A percentile compares a stretch with the other conserved stretches of the same genome.
Conservation (phyloP, 2,329 filamentous ascomycete species). For the Simplicillium aogashimaense region DNA sequence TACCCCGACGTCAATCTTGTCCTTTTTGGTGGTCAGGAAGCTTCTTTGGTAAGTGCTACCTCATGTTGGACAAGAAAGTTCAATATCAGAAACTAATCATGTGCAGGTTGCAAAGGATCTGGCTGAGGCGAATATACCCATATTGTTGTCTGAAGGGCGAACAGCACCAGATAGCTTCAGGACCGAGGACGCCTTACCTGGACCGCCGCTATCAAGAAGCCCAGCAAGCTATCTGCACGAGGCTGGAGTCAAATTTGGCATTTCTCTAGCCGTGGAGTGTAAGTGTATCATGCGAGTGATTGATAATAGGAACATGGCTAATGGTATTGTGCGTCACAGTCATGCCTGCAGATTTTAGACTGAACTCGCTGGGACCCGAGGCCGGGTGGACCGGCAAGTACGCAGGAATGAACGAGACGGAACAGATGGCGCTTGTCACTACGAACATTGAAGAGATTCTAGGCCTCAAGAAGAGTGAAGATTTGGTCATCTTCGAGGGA, state of each 20-base stretch:
- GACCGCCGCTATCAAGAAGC: slow-evolving; percentile 29
- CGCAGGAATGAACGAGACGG: slow-evolving; percentile 20
- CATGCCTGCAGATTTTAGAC: slow-evolving; percentile 21
- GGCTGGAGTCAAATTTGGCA: slow-evolving; percentile 26
- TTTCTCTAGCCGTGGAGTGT: slow-evolving; percentile 18
- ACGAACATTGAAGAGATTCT: slow-evolving; percentile 31
- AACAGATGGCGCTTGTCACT: slow-evolving; percentile 25
- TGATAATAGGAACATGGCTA: not conserved
- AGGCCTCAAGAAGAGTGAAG: slow-evolving; percentile 20
- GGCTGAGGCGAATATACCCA: slow-evolving; percentile 25
- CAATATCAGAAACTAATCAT: not conserved
- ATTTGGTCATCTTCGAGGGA: slow-evolving; percentile 33
- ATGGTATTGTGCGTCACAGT: slow-evolving; percentile 7
- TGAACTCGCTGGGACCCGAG: slow-evolving; percentile 27
- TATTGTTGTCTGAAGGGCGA: slow-evolving; percentile 30
- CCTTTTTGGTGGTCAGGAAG: slow-evolving; percentile 26
- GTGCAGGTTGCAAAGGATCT: slow-evolving; percentile 25
- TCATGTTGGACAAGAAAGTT: not conserved
- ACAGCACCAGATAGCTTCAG: slow-evolving; percentile 23
- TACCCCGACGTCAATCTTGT: slow-evolving; percentile 21
- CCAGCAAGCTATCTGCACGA: slow-evolving; percentile 26
- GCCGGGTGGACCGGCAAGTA: slow-evolving; percentile 30
- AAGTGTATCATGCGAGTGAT: slow-evolving; percentile 4
- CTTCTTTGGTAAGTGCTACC: slow-evolving; percentile 20
- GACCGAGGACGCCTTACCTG: slow-evolving; percentile 24